Conservation (phyloP, 768 basidiomycete genomes). For the Lactarius psammicola region DNA sequence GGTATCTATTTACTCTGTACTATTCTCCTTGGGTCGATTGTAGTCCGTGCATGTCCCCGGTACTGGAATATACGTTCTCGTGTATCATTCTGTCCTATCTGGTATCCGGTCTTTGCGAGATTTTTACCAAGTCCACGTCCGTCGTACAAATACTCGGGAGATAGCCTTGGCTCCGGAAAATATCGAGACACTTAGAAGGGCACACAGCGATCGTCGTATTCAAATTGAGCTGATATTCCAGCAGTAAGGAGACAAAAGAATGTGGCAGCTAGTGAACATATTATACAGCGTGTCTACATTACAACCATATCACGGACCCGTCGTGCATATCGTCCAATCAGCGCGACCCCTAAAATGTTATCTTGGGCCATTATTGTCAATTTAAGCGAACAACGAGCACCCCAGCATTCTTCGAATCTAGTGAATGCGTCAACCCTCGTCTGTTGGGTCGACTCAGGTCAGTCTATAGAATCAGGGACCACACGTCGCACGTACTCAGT, state of each 20-base stretch:
- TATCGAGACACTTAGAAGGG: no score
- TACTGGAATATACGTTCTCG: background rate
- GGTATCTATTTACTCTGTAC: background rate
- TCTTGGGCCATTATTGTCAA: background rate
- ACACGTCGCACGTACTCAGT: conserved; percentile 4
- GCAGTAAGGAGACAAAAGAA: background rate
- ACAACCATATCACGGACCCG: background rate
- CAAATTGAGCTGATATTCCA: background rate
- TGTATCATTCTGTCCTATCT: no score
- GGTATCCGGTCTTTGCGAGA: no score
- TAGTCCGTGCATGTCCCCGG: background rate
- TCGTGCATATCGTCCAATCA: background rate
- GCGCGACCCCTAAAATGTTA: background rate
- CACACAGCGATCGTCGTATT: no score
- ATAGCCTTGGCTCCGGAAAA: no score
- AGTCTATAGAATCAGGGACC: background rate
- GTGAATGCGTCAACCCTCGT: background rate
- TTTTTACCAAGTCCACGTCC: no score
- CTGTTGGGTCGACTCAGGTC: background rate
- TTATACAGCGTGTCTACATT: background rate
- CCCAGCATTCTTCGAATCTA: conserved; percentile 11
- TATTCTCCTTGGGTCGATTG: background rate
- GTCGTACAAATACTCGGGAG: no score
- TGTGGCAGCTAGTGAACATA: background rate
- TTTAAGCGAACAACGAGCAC: conserved; percentile 4